These are phyloP conservation scores for Dactylonectria macrodidyma DNA, from an alignment of 2,329 filamentous ascomycete species.

Conservation along the genomic window DNA sequence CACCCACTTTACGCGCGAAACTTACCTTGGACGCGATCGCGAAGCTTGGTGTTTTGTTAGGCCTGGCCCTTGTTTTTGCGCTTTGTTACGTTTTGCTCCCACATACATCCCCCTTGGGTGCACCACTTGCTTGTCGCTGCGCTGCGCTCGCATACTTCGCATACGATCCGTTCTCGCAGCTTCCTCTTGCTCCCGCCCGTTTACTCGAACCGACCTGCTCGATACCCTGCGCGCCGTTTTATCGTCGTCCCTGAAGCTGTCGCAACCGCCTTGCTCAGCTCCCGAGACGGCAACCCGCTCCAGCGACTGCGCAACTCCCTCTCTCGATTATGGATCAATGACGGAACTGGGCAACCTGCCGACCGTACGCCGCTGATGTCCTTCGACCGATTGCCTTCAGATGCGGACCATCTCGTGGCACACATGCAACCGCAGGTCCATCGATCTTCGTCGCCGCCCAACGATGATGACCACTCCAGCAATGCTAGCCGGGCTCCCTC, in stretches of 20 bases:
- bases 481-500: conserved; percentile 47
- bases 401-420: conserved; percentile 47
- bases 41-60: conserved; percentile 40
- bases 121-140: conserved; percentile 19
- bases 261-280: conserved; percentile 19
- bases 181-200: neutral
- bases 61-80: conserved; percentile 18
- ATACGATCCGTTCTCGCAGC: neutral
- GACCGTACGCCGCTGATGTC: conserved; percentile 47
- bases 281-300: conserved; percentile 18
- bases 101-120: conserved; percentile 31
- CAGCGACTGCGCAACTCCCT: conserved; percentile 26
- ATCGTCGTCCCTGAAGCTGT: conserved; percentile 8
- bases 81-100: conserved; percentile 35
- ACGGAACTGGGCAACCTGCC: conserved; percentile 47
- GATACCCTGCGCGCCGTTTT: conserved; percentile 6
- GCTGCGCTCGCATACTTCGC: conserved; percentile 1
- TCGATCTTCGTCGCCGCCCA: conserved; percentile 42
- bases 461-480: conserved; percentile 50
- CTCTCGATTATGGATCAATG: conserved; percentile 54
- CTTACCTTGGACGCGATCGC: conserved; percentile 40
- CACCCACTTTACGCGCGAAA: conserved; percentile 49
- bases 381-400: conserved; percentile 34
- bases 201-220: neutral
- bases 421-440: conserved; percentile 47